Conservation (phyloP, 140 eudicot genomes). For the Flaveria floridana region DNA sequence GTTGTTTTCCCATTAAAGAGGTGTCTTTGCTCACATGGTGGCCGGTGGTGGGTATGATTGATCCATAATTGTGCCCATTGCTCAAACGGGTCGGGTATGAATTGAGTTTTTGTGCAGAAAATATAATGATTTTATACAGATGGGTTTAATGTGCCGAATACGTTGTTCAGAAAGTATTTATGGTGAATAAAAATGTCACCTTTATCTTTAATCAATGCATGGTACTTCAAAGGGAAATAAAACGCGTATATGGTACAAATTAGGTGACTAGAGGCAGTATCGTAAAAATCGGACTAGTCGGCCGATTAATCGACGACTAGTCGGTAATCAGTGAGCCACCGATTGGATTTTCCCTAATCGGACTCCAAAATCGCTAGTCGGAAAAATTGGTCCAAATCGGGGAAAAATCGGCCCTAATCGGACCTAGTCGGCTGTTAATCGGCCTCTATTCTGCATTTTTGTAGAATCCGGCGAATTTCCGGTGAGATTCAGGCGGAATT, state of each 20-base stretch:
- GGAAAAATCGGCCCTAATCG: too few relatives aligned
- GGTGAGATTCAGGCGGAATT: too few relatives aligned
- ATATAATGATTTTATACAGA: background rate
- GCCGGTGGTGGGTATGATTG: constrained; percentile 24
- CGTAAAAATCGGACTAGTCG: too few relatives aligned
- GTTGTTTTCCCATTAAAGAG: background rate
- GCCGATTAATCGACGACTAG: too few relatives aligned
- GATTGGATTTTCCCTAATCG: too few relatives aligned
- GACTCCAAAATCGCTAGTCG: too few relatives aligned
- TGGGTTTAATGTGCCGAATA: constrained; percentile 10
- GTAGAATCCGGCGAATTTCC: too few relatives aligned
- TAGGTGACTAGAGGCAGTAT: background rate
- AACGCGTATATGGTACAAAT: background rate
- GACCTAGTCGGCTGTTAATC: too few relatives aligned
- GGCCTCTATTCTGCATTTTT: too few relatives aligned
- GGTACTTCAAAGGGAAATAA: background rate
- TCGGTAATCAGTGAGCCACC: too few relatives aligned
- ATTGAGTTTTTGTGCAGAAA: background rate
- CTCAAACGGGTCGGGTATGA: constrained; percentile 1
- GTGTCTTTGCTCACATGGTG: constrained; percentile 18
- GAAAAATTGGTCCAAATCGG: too few relatives aligned
- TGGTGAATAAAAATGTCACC: constrained; percentile 3
- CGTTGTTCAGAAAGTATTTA: background rate
- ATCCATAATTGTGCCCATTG: constrained; percentile 17
- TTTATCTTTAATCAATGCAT: background rate